Evolutionary conservation across 495 filamentous ascomycete species (phyloP), one percentile per base, ranked within the genome.

Genomic region (Penicillium roqueforti): DNA sequence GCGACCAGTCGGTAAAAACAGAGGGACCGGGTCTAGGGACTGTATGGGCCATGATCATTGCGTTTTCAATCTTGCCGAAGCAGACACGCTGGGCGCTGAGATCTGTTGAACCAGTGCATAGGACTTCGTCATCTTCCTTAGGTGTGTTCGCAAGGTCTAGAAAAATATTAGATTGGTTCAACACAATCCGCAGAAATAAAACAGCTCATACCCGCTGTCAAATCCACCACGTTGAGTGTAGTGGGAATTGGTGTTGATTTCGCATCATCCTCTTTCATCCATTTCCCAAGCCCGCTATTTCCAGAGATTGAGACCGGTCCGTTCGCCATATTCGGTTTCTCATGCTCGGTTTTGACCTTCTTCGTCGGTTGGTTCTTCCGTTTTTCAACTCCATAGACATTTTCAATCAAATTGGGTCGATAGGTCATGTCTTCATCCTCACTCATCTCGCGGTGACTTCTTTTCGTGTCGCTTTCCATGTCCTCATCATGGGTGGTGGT

Each of bases 1-100:
- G 53, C 13, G 58, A 49, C 1, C 54, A 63, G 37, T 63, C 67
- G 11, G 59, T 64, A 44, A 71, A 69, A 8, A 83, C 76, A 13
- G 76, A 68, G 44, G 81, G 69, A 14, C 75, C 73, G 3, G 84
- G 83, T 55, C 82, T 85, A 0, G 87, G 92, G 2, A 95, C 80
- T 13, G 71, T 62, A 55, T 83, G 76, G 18, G 87, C 85, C 36
- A 86, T 85, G 52, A 95, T 73, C 46, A 71, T 84, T 4, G 85
- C 84, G 18, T 78, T 76, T 34, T 89, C 82, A 18, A 97, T 63
- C 66, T 84, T 86, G 7, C 93, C 93, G 64, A 89, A 91, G 70
- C 93, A 97, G 23, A 97, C 87, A 60, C 89, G 84, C 60, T 86
- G 79, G 18, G 54, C 49, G 49, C 72, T 73, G 52, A 77, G 62